Evolutionary conservation across 1,284 basidiomycete genomes (phyloP).

Genomic region (Ganoderma lingzhi): DNA sequence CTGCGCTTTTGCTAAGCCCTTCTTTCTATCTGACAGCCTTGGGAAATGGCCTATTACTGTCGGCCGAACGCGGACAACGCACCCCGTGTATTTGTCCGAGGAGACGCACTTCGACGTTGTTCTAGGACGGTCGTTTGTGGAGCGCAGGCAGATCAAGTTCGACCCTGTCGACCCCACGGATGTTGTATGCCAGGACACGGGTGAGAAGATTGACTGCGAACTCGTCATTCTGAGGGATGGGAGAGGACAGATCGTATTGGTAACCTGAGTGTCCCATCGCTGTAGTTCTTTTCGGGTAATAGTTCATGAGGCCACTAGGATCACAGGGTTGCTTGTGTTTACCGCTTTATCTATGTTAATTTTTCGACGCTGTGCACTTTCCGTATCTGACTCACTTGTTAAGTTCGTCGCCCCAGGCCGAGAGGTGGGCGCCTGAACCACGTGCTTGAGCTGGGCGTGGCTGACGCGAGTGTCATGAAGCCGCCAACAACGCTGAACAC

Average conservation of each 20-base stretch:
- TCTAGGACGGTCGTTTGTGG: constrained; percentile 93
- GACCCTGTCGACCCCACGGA: constrained; percentile 89
- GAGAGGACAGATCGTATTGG: constrained; percentile 86
- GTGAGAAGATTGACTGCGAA: constrained; percentile 94
- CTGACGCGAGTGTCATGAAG: neutral
- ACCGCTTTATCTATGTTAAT: neutral
- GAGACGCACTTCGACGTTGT: constrained; percentile 98
- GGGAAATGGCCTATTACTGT: constrained; percentile 83
- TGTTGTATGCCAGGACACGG: constrained; percentile 93
- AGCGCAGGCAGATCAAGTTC: constrained; percentile 86
- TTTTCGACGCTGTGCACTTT: neutral
- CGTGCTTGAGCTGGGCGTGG: constrained; percentile 18
- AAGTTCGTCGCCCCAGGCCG: too few species aligned
- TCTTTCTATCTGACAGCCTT: constrained; percentile 49
- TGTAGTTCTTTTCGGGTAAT: neutral
- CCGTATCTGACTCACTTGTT: neutral
- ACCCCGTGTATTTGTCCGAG: constrained; percentile 85
- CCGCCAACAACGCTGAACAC: constrained; percentile 27
- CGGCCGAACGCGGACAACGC: constrained; percentile 51
- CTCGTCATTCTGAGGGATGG: constrained; percentile 90
- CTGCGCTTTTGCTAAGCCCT: constrained; percentile 11
- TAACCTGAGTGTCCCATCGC: constrained; percentile 59
- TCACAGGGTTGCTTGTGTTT: neutral
- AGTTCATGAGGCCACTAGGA: neutral
- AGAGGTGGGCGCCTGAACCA: constrained; percentile 17